These are phyloP conservation scores for Eucalyptus leucophloia DNA, from an alignment of 345 rosid species.

Conservation along the genomic window DNA sequence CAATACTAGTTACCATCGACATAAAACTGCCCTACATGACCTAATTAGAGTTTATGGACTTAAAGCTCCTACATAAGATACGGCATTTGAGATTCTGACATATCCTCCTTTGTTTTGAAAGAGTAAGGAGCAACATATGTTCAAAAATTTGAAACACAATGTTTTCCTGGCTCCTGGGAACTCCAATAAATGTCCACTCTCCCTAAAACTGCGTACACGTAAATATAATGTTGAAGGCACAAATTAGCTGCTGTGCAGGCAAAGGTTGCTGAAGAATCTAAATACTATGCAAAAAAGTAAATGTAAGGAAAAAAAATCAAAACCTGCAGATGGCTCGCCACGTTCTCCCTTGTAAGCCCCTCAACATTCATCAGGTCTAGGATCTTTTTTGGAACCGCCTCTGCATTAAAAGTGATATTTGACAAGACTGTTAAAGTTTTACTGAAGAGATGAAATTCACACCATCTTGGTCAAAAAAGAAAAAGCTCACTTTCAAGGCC, in stretches of 20 bases:
- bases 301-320: neutral
- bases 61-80: neutral
- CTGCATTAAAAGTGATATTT: constrained; percentile 22
- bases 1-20: neutral
- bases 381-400: constrained; percentile 92
- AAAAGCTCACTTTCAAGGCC: constrained; percentile 75
- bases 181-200: neutral
- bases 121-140: neutral
- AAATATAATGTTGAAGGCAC: neutral
- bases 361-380: constrained; percentile 90
- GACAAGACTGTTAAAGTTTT: neutral
- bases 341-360: constrained; percentile 91
- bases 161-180: neutral
- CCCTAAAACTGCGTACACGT: neutral
- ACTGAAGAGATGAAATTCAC: neutral
- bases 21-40: neutral
- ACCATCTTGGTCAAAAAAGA: neutral
- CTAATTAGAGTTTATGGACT: neutral
- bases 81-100: neutral
- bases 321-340: constrained; percentile 96
- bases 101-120: neutral
- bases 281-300: neutral
- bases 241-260: neutral
- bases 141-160: neutral
- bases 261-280: neutral